Evolutionary conservation across 805 yeast genomes (phyloP).

Genomic region (Saccharomycodes ludwigii): DNA sequence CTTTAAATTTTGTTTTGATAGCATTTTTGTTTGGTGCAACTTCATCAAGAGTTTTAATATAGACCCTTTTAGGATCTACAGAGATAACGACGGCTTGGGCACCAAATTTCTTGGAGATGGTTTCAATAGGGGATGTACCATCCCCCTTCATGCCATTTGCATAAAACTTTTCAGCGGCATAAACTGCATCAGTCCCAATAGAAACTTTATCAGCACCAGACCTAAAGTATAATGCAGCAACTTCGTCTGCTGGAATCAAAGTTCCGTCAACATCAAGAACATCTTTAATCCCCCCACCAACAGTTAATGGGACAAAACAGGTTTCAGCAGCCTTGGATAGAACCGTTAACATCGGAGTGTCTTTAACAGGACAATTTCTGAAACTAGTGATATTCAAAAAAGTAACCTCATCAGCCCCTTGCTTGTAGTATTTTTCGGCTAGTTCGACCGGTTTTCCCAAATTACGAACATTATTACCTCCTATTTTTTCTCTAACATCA

Average conservation of each 20-base stretch:
- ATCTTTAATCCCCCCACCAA: slow-evolving; percentile 96
- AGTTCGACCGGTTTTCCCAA: slow-evolving; percentile 93
- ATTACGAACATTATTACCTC: slow-evolving; percentile 63
- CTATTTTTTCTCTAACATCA: slow-evolving; percentile 77
- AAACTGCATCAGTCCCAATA: slow-evolving; percentile 95
- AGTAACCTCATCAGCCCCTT: slow-evolving; percentile 97
- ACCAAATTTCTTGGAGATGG: slow-evolving; percentile 86
- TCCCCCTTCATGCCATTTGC: slow-evolving; percentile 40
- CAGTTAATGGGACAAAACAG: slow-evolving; percentile 92
- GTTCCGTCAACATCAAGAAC: slow-evolving; percentile 78
- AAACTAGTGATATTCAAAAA: slow-evolving; percentile 92
- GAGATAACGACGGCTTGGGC: slow-evolving; percentile 96
- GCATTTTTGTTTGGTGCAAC: slow-evolving; percentile 53
- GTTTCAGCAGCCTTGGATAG: slow-evolving; percentile 72
- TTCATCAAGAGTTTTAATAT: slow-evolving; percentile 36
- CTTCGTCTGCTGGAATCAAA: slow-evolving; percentile 69
- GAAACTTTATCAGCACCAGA: slow-evolving; percentile 98
- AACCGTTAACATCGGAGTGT: slow-evolving; percentile 93
- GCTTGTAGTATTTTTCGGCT: slow-evolving; percentile 79
- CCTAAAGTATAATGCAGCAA: slow-evolving; percentile 82
- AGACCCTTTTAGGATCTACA: slow-evolving; percentile 91
- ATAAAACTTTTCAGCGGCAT: slow-evolving; percentile 76
- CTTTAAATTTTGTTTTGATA: slow-evolving; percentile 51
- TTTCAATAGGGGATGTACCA: slow-evolving; percentile 85
- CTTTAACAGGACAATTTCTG: slow-evolving; percentile 84